These are phyloP conservation scores for Ramularia endophylla DNA, from an alignment of 2,329 filamentous ascomycete species.

Conservation along the genomic window DNA sequence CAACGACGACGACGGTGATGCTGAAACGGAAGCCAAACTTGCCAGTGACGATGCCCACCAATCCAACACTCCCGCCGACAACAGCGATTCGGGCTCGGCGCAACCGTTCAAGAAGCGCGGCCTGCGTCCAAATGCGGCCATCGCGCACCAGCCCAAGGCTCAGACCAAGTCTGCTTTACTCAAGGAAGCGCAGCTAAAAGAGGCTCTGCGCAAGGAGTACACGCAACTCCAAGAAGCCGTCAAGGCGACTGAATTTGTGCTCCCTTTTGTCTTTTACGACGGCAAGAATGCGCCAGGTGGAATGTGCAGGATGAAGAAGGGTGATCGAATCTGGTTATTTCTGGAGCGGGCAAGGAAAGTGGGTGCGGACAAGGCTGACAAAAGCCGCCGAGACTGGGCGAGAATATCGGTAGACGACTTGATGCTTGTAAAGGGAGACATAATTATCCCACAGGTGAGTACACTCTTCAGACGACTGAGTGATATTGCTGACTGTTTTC, in stretches of 20 bases:
- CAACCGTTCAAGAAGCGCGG: constrained; percentile 33
- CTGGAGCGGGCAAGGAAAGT: constrained; percentile 87
- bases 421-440: constrained; percentile 81
- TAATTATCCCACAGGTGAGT: constrained; percentile 92
- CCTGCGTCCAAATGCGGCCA: constrained; percentile 57
- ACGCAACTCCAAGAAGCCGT: constrained; percentile 75
- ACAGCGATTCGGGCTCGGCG: constrained; percentile 14
- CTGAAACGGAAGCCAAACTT: constrained; percentile 39
- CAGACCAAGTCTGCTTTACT: constrained; percentile 71
- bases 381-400: constrained; percentile 77
- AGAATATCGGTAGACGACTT: constrained; percentile 91
- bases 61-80: constrained; percentile 1
- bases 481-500: constrained; percentile 3
- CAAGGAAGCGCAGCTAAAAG: constrained; percentile 71
- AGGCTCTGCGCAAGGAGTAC: constrained; percentile 73
- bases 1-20: constrained; percentile 61
- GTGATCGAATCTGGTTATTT: constrained; percentile 88
- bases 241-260: constrained; percentile 79
- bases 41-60: neutral
- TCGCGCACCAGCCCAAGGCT: constrained; percentile 64
- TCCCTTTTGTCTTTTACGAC: constrained; percentile 97
- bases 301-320: constrained; percentile 81
- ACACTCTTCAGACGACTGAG: neutral
- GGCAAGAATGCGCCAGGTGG: constrained; percentile 85
- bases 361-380: constrained; percentile 68